phyloP scores from a whole-genome alignment of 192 early-diverging fungal species.

The Phlyctochytrium planicorne region DNA sequence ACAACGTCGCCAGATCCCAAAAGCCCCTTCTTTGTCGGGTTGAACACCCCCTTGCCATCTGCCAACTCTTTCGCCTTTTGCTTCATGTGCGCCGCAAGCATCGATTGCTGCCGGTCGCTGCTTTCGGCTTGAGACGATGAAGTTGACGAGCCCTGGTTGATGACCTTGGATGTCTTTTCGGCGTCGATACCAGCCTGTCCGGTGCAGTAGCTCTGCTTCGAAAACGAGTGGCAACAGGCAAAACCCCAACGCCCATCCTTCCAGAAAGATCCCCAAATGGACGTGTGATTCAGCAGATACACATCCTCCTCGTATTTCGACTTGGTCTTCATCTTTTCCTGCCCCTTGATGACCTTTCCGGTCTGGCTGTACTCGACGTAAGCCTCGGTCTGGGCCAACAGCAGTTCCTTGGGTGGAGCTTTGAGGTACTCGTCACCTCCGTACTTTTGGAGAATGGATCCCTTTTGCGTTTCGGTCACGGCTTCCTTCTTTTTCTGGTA shows the following conservation, averaged over 20 bases:
- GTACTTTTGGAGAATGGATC: constrained; percentile 81
- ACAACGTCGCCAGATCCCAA: constrained; percentile 60
- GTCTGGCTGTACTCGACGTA: constrained; percentile 97
- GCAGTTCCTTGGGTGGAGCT: constrained; percentile 82
- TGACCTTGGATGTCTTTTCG: constrained; percentile 39
- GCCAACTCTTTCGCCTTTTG: constrained; percentile 30
- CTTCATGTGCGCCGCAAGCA: constrained; percentile 18
- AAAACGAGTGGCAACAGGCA: constrained; percentile 82
- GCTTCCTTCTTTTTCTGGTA: constrained; percentile 80
- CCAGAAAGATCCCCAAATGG: constrained; percentile 97
- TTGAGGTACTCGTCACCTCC: constrained; percentile 95
- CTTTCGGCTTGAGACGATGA: not conserved
- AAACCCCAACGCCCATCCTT: constrained; percentile 94
- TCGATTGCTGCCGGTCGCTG: too few relatives aligned
- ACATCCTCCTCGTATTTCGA: constrained; percentile 92
- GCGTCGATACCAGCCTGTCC: constrained; percentile 77
- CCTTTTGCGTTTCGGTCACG: constrained; percentile 69
- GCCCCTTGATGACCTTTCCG: constrained; percentile 83
- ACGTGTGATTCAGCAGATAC: constrained; percentile 77
- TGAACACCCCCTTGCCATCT: constrained; percentile 14
- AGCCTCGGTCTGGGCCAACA: constrained; percentile 87
- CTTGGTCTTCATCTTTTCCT: constrained; percentile 71
- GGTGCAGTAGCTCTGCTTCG: constrained; percentile 87
- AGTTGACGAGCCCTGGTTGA: constrained; percentile 23
- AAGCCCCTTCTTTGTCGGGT: constrained; percentile 12